phyloP scores from a whole-genome alignment of 768 basidiomycete genomes.

The Leccinum subtestaceum region DNA sequence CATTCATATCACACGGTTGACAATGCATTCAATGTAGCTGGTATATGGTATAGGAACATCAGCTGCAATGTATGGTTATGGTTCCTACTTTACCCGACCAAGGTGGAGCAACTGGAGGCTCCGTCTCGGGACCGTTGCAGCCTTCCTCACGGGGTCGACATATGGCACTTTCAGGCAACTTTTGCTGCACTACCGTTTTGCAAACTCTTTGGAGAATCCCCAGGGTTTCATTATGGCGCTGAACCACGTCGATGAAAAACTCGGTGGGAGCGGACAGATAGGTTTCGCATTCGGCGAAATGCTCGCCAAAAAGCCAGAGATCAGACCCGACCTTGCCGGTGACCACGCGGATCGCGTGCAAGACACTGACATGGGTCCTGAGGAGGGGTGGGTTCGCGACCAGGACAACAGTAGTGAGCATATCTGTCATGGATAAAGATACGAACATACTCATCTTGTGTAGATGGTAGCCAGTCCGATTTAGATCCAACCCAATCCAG shows the following conservation, averaged over 20 bases:
- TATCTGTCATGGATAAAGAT: background rate
- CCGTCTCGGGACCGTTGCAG: conserved; percentile 22
- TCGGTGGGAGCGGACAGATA: conserved; percentile 31
- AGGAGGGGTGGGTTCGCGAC: conserved; percentile 16
- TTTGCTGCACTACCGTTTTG: conserved; percentile 28
- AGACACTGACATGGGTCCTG: conserved; percentile 9
- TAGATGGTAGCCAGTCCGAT: conserved; percentile 7
- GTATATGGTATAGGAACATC: conserved; percentile 23
- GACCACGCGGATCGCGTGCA: conserved; percentile 4
- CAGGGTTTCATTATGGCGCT: conserved; percentile 30
- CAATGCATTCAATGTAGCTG: conserved; percentile 9
- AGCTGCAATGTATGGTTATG: conserved; percentile 27
- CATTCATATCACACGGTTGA: conserved; percentile 3
- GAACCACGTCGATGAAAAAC: conserved; percentile 29
- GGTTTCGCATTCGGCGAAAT: conserved; percentile 26
- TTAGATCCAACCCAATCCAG: conserved; percentile 12
- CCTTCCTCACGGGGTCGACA: conserved; percentile 29
- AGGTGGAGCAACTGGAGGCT: conserved; percentile 28
- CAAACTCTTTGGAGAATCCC: conserved; percentile 31
- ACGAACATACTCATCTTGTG: background rate
- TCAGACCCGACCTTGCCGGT: background rate
- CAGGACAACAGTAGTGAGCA: conserved; percentile 15
- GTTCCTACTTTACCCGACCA: conserved; percentile 26
- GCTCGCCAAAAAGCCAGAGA: conserved; percentile 17
- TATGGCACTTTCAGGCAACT: conserved; percentile 34